Conservation (phyloP, 2,329 filamentous ascomycete genomes). For the Verticillium nubilum region DNA sequence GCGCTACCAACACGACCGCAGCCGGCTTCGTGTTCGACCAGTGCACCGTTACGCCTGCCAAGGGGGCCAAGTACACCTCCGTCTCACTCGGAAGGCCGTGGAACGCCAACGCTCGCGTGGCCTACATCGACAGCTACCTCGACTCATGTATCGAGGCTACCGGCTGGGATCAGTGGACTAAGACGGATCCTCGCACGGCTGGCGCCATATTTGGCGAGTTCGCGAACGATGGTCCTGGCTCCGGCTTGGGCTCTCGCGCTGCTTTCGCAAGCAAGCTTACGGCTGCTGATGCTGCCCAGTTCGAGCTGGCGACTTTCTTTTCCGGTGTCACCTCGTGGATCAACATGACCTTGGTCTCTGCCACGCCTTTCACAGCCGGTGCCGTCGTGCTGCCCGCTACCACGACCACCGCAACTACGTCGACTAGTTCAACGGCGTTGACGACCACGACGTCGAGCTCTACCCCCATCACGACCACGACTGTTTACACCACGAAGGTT, state of each 20-base stretch:
- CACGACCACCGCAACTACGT: slow-evolving; percentile 17
- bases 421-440: slow-evolving; percentile 15
- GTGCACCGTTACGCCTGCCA: slow-evolving; percentile 21
- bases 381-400: slow-evolving; percentile 4
- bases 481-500: slow-evolving; percentile 15
- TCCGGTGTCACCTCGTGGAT: slow-evolving; percentile 29
- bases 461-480: not conserved
- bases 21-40: slow-evolving; percentile 28
- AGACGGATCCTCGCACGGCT: slow-evolving; percentile 32
- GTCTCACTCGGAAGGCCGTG: slow-evolving; percentile 17
- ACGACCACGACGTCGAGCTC: slow-evolving; percentile 3
- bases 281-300: slow-evolving; percentile 26
- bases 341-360: slow-evolving; percentile 30
- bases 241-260: slow-evolving; percentile 35
- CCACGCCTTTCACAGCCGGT: slow-evolving; percentile 28
- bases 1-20: slow-evolving; percentile 27
- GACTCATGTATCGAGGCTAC: slow-evolving; percentile 38
- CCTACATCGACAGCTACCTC: slow-evolving; percentile 28
- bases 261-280: slow-evolving; percentile 24
- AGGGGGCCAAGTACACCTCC: slow-evolving; percentile 13
- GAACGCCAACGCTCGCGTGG: slow-evolving; percentile 15
- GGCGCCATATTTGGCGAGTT: slow-evolving; percentile 42
- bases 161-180: slow-evolving; percentile 42
- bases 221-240: slow-evolving; percentile 39
- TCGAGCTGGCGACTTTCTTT: slow-evolving; percentile 34